phyloP scores from a whole-genome alignment of 345 rosid species.

The thale cress (Arabidopsis thaliana) region DNA sequence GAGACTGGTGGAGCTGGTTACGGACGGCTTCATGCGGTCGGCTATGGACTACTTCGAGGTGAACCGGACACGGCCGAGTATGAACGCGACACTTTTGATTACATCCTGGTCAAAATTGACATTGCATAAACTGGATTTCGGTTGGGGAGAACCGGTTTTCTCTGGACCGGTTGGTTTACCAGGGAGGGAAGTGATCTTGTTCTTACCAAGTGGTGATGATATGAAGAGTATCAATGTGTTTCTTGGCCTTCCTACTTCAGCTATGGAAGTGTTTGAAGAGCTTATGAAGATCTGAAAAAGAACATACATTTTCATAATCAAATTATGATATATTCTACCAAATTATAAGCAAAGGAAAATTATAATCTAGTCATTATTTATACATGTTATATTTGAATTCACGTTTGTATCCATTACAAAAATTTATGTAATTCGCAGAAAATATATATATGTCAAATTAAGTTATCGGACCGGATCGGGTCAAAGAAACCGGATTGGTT shows the following conservation, averaged over 20 bases:
- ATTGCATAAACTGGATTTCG: conserved; percentile 70
- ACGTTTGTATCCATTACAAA: not conserved
- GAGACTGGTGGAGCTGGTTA: conserved; percentile 58
- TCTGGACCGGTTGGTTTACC: conserved; percentile 84
- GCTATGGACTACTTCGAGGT: conserved; percentile 77
- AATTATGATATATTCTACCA: not conserved
- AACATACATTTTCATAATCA: not conserved
- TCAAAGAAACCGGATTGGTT: too few relatives aligned
- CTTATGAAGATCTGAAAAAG: conserved; percentile 42
- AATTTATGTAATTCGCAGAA: conserved; percentile 6
- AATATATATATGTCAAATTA: too few relatives aligned
- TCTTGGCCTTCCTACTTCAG: conserved; percentile 76
- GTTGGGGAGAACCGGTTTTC: conserved; percentile 76
- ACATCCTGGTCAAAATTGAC: conserved; percentile 83
- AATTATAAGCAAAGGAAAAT: not conserved
- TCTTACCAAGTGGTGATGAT: conserved; percentile 60
- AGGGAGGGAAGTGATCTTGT: conserved; percentile 69
- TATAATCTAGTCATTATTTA: not conserved
- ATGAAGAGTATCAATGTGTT: conserved; percentile 66
- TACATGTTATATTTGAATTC: not conserved
- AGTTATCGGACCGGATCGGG: too few relatives aligned
- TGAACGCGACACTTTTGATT: conserved; percentile 67
- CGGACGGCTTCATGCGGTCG: conserved; percentile 72
- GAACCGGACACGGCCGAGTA: conserved; percentile 71
- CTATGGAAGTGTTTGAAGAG: conserved; percentile 70